Conservation (phyloP, 805 yeast species). For the Candida michaelii region DNA sequence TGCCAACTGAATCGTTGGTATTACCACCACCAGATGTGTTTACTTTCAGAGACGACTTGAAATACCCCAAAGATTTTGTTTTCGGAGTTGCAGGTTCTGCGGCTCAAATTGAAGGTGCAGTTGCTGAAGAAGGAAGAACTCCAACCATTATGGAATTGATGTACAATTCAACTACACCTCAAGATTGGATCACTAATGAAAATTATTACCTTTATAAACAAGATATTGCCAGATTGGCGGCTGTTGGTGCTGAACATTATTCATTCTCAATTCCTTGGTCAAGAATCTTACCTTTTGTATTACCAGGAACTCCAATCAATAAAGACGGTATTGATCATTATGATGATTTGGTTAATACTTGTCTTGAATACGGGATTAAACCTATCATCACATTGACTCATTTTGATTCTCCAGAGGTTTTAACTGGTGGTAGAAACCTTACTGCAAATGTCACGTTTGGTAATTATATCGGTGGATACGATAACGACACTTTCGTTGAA, state of each 20-base stretch:
- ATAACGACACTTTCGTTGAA: slow-evolving; percentile 24
- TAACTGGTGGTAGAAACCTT: slow-evolving; percentile 3
- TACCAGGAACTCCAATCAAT: slow-evolving; percentile 30
- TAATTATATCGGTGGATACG: slow-evolving; percentile 25
- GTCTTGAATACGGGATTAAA: slow-evolving; percentile 19
- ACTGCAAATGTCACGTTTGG: not conserved
- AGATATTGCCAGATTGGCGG: slow-evolving; percentile 30
- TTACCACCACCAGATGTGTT: slow-evolving; percentile 20
- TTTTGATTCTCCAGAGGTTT: slow-evolving; percentile 29
- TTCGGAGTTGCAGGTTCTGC: slow-evolving; percentile 35
- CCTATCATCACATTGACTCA: slow-evolving; percentile 35
- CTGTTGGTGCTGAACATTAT: slow-evolving; percentile 30
- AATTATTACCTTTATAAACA: slow-evolving; percentile 33
- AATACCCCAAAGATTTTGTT: slow-evolving; percentile 18
- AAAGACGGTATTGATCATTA: slow-evolving; percentile 26
- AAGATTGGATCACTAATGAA: slow-evolving; percentile 27
- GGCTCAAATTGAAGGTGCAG: slow-evolving; percentile 37
- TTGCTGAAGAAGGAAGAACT: slow-evolving; percentile 30
- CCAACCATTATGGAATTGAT: slow-evolving; percentile 32
- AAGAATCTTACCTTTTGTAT: slow-evolving; percentile 30
- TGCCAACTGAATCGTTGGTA: slow-evolving; percentile 15
- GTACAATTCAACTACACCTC: slow-evolving; percentile 14
- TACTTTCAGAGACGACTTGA: slow-evolving; percentile 15
- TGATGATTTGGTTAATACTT: slow-evolving; percentile 21
- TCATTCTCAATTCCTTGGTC: slow-evolving; percentile 36